Evolutionary conservation across 371 early-diverging fungal genomes (phyloP).

Genomic region (Mucor indicus): DNA sequence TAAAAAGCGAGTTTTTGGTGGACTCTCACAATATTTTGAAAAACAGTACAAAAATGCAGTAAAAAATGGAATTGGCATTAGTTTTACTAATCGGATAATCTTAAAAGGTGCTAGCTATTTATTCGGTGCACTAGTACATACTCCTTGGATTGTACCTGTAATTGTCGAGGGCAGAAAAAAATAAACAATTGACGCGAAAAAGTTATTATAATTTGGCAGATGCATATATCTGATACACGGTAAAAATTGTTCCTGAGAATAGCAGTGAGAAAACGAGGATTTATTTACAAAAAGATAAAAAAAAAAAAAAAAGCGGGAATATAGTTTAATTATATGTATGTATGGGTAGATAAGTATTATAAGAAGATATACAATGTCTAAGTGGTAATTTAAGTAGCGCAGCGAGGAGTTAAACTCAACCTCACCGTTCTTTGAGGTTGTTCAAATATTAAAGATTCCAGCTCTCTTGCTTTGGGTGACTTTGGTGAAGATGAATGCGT

Average conservation of each 20-base stretch:
- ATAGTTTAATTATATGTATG: too few species aligned
- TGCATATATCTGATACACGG: too few species aligned
- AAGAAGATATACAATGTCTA: too few species aligned
- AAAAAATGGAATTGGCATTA: conserved; percentile 11
- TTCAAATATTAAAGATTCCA: conserved; percentile 26
- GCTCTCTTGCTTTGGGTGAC: conserved; percentile 24
- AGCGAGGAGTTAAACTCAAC: conserved; percentile 24
- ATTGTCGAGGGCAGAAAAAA: conserved; percentile 14
- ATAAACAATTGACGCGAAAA: too few species aligned
- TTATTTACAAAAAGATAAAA: too few species aligned
- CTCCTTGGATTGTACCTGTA: conserved; percentile 17
- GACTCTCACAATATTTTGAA: conserved; percentile 11
- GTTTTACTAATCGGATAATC: conserved; percentile 9
- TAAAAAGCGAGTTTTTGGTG: conserved; percentile 20
- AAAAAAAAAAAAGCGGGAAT: too few species aligned
- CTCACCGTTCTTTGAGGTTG: conserved; percentile 26
- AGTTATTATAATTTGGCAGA: too few species aligned
- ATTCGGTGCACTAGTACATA: conserved; percentile 6
- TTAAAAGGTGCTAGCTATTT: conserved; percentile 9
- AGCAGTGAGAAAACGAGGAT: too few species aligned
- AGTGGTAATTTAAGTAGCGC: conserved; percentile 20
- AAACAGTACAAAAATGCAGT: conserved; percentile 1
- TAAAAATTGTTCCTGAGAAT: too few species aligned
- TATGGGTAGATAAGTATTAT: too few species aligned
- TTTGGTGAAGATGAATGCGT: too few species aligned